Conservation (phyloP, 2,329 filamentous ascomycete species). For the Claviceps fusiformis region DNA sequence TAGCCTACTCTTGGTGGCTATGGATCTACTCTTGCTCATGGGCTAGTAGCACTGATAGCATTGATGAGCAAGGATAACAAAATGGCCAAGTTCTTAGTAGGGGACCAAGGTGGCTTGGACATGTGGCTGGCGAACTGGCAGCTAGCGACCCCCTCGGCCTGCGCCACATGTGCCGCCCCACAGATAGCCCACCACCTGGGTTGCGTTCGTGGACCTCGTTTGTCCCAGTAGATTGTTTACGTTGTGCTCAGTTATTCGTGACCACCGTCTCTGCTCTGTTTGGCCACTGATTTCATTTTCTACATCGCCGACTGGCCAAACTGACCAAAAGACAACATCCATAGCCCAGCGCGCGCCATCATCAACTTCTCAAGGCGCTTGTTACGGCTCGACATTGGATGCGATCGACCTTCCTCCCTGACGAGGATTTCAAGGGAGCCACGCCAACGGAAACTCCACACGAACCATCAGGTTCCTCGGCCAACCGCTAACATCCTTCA, state of each 20-base stretch:
- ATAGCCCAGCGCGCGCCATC: not conserved
- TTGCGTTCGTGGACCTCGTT: constrained; percentile 15
- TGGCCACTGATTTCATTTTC: not conserved
- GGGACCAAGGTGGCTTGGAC: not conserved
- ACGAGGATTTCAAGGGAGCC: not conserved
- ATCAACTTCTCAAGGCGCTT: not conserved
- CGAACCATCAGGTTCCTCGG: constrained; percentile 9
- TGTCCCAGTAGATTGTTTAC: constrained; percentile 16
- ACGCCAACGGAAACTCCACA: not conserved
- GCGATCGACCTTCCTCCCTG: not conserved
- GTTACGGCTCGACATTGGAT: not conserved
- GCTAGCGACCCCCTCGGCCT: too few relatives aligned
- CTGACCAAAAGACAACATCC: not conserved
- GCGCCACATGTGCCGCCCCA: constrained; percentile 10
- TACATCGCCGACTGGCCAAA: not conserved
- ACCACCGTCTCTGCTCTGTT: not conserved
- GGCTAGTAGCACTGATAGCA: too few relatives aligned
- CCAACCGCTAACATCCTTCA: constrained; percentile 9
- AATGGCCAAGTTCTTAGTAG: not conserved
- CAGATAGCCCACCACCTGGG: not conserved
- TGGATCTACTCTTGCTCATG: not conserved
- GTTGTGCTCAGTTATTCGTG: constrained; percentile 4
- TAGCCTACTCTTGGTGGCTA: not conserved
- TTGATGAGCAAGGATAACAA: not conserved
- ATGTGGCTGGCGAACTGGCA: not conserved